A percentile compares a stretch with the other conserved stretches of the same genome.
Conservation (phyloP, 2,329 filamentous ascomycete genomes). For the Monosporascus sp. region DNA sequence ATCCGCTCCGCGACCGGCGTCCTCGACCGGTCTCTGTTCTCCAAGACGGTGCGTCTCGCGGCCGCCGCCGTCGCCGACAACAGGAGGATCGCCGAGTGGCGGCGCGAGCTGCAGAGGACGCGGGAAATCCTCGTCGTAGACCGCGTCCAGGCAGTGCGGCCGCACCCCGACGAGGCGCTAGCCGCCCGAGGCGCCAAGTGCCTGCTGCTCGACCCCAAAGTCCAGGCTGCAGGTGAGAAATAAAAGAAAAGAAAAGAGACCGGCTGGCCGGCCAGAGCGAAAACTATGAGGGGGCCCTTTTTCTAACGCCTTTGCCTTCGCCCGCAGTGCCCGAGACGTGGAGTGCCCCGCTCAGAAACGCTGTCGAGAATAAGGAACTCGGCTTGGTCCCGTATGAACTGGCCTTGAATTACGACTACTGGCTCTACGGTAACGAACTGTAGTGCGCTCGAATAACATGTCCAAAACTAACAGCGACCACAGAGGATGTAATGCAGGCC, state of each 20-base stretch:
- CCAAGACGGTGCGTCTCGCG: constrained; percentile 67
- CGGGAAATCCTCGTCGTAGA: constrained; percentile 62
- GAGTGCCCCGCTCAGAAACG: constrained; percentile 63
- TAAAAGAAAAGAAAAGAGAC: background rate
- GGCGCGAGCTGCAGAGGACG: constrained; percentile 59
- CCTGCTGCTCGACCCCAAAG: constrained; percentile 50
- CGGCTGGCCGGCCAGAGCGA: background rate
- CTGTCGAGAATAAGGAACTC: constrained; percentile 63
- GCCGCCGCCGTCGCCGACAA: constrained; percentile 73
- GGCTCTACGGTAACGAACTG: constrained; percentile 63
- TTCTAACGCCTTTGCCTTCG: background rate
- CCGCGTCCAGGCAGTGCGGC: constrained; percentile 56
- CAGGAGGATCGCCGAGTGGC: constrained; percentile 67
- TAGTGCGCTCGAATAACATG: background rate
- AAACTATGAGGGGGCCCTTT: background rate
- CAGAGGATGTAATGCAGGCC: constrained; percentile 75
- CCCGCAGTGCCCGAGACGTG: constrained; percentile 63
- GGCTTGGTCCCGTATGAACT: constrained; percentile 71
- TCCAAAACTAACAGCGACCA: background rate
- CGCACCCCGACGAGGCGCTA: constrained; percentile 53
- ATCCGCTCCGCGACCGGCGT: constrained; percentile 67
- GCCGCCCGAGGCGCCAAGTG: constrained; percentile 55
- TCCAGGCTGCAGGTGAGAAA: constrained; percentile 47
- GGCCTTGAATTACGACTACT: constrained; percentile 75
- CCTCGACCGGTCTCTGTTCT: constrained; percentile 80